phyloP scores from a whole-genome alignment of 768 basidiomycete genomes.

The Mycena galopus region DNA sequence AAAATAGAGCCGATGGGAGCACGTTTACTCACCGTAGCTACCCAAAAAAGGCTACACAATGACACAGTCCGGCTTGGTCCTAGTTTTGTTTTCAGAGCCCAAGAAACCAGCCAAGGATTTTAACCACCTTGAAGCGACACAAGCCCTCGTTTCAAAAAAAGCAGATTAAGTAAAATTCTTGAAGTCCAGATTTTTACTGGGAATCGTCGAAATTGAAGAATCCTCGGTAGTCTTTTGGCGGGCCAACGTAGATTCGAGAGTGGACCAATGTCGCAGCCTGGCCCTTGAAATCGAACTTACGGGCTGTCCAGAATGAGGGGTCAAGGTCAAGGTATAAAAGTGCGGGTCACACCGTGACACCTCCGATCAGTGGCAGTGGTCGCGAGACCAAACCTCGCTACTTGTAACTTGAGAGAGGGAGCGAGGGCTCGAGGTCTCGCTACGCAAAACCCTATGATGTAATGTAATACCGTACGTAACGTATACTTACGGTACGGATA shows the following conservation, averaged over 20 bases:
- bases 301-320: background rate
- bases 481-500: too few species aligned
- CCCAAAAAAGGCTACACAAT: background rate
- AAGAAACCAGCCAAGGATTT: background rate
- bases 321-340: too few species aligned
- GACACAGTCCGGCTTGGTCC: background rate
- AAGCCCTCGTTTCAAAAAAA: background rate
- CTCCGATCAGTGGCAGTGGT: too few species aligned
- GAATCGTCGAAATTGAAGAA: background rate
- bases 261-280: background rate
- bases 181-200: background rate
- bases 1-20: background rate
- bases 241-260: background rate
- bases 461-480: too few species aligned
- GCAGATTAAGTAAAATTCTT: background rate
- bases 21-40: constrained; percentile 11
- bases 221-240: background rate
- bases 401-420: too few species aligned
- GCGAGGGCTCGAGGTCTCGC: too few species aligned
- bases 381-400: too few species aligned
- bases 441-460: too few species aligned
- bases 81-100: background rate
- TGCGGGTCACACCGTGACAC: too few species aligned
- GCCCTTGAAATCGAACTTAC: background rate
- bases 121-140: background rate